Evolutionary conservation across 108 stramenopile species (phyloP).

Genomic region (Discostella pseudostelligera): DNA sequence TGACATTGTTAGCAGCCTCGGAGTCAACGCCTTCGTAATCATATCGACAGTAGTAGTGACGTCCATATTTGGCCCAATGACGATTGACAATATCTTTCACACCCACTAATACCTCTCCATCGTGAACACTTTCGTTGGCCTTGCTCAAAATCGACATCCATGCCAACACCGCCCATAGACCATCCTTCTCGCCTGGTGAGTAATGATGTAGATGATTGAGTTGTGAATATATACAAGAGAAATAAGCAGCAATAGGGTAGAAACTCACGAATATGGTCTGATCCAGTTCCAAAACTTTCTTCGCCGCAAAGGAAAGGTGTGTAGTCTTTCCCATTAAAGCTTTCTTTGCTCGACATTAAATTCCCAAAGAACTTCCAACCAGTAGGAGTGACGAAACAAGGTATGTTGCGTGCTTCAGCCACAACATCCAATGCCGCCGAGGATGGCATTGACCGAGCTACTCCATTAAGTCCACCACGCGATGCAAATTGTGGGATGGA

Average conservation of each 20-base stretch:
- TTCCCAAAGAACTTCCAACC: constrained; percentile 99
- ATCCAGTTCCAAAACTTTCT: constrained; percentile 99
- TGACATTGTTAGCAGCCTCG: constrained; percentile 83
- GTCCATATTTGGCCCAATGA: constrained; percentile 95
- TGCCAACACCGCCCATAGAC: constrained; percentile 98
- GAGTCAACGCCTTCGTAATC: constrained; percentile 97
- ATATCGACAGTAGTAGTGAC: constrained; percentile 98
- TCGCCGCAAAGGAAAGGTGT: constrained; percentile 98
- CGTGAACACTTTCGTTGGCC: constrained; percentile 73
- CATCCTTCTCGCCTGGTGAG: constrained; percentile 95
- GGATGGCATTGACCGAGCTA: constrained; percentile 98
- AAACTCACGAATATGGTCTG: constrained; percentile 97
- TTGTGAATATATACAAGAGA: too few species aligned
- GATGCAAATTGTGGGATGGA: constrained; percentile 91
- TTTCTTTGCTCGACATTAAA: constrained; percentile 95
- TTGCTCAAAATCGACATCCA: constrained; percentile 97
- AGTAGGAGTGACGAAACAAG: constrained; percentile 95
- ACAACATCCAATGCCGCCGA: constrained; percentile 98
- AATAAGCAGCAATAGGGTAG: too few species aligned
- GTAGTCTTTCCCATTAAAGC: constrained; percentile 83
- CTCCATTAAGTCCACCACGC: constrained; percentile 91
- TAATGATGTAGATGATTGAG: too few species aligned
- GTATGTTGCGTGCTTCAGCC: constrained; percentile 76
- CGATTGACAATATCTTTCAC: constrained; percentile 89
- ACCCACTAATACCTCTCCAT: constrained; percentile 62